Percentiles rank a stretch among this genome's conserved stretches.
Evolutionary conservation across 306 rosid genomes (phyloP).

Genomic region (Spatholobus suberectus): DNA sequence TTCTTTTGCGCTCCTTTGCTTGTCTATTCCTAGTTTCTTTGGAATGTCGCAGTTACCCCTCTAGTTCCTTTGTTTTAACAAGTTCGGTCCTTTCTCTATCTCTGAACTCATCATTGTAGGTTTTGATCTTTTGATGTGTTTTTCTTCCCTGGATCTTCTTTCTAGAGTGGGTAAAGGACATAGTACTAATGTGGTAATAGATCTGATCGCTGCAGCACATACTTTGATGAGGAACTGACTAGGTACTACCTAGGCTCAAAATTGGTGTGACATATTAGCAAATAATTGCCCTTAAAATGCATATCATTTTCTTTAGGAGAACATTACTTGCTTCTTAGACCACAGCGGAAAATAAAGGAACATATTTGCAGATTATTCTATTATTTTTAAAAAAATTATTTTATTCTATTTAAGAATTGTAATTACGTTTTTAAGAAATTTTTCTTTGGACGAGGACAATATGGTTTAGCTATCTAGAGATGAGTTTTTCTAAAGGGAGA

Average conservation of each 20-base stretch:
- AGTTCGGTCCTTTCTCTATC: neutral
- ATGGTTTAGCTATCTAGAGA: neutral
- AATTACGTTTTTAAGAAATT: neutral
- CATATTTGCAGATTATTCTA: neutral
- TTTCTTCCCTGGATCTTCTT: neutral
- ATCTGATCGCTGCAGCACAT: neutral
- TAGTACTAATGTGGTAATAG: neutral
- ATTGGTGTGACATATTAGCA: neutral
- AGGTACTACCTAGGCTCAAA: neutral
- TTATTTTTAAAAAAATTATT: neutral
- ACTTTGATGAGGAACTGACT: neutral
- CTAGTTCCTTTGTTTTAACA: neutral
- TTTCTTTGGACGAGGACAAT: neutral
- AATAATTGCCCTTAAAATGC: neutral
- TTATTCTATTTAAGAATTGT: neutral
- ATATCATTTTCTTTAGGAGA: neutral
- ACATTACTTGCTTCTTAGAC: neutral
- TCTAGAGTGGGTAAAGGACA: constrained; percentile 10
- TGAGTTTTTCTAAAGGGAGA: neutral
- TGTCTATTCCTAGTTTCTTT: neutral
- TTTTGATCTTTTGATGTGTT: neutral
- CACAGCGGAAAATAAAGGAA: neutral
- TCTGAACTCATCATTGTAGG: neutral
- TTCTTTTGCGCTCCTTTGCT: neutral
- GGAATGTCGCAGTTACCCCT: neutral